Percentiles rank a stretch among this genome's conserved stretches.
phyloP scores from a whole-genome alignment of 768 basidiomycete genomes.

The Tephrocybe sp. region DNA sequence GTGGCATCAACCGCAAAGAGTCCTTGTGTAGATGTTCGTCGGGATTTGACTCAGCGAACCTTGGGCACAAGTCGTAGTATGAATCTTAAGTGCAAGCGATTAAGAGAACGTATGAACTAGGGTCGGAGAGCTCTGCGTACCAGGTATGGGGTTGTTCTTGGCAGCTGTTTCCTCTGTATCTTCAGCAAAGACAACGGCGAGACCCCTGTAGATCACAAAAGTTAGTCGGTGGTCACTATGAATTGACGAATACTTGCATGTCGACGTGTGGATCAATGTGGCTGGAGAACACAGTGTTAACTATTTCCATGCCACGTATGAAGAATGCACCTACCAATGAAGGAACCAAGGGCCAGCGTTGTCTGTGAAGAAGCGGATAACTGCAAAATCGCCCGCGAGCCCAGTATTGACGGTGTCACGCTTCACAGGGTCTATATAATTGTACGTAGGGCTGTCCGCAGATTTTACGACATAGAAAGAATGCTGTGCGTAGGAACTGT shows the following conservation, averaged over 20 bases:
- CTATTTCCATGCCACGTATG: no score
- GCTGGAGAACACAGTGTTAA: no score
- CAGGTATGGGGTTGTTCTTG: no score
- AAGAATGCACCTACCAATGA: background rate
- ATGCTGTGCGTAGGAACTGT: background rate
- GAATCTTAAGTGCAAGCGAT: no score
- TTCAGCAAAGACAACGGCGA: background rate
- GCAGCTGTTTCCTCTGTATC: background rate
- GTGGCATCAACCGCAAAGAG: no score
- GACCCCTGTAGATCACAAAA: background rate
- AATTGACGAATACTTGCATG: background rate
- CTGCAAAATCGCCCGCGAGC: background rate
- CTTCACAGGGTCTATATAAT: background rate
- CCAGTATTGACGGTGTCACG: slow-evolving; percentile 6
- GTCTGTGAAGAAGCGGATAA: slow-evolving; percentile 1
- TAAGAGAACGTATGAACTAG: no score
- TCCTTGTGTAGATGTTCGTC: no score
- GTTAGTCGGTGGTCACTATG: background rate
- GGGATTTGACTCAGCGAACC: no score
- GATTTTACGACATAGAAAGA: background rate
- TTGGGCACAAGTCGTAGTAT: no score
- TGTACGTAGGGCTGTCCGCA: background rate
- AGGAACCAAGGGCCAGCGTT: slow-evolving; percentile 1
- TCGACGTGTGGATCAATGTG: background rate
- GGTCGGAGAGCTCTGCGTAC: no score